These are phyloP conservation scores for Ceriops zippeliana DNA, from an alignment of 345 rosid genomes.

Conservation along the genomic window DNA sequence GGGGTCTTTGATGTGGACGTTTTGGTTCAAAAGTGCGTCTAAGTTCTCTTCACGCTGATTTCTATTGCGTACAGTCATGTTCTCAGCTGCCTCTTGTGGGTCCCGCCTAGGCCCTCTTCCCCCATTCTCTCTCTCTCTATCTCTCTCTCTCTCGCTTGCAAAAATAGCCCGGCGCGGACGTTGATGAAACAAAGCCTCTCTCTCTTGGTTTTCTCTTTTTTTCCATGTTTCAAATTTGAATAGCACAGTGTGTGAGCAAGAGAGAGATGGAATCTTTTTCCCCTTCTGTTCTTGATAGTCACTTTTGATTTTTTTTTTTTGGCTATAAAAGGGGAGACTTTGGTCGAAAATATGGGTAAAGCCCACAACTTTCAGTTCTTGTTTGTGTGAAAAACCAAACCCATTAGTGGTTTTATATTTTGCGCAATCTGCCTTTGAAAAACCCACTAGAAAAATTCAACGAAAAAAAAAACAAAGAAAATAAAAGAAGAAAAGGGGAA, in stretches of 20 bases:
- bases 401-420: neutral
- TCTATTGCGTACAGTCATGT: no score
- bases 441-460: neutral
- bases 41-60: conserved; percentile 49
- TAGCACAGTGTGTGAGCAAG: neutral
- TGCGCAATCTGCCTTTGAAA: neutral
- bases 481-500: neutral
- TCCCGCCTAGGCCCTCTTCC: conserved; percentile 31
- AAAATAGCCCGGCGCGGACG: conserved; percentile 47
- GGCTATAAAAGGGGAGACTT: neutral
- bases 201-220: neutral
- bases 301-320: neutral
- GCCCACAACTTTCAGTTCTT: neutral
- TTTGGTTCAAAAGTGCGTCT: conserved; percentile 48
- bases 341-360: neutral
- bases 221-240: conserved; percentile 1
- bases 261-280: neutral
- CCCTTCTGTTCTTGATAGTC: neutral
- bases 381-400: neutral
- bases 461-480: neutral
- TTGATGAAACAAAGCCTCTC: neutral
- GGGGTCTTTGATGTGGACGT: conserved; percentile 34
- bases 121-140: conserved; percentile 3
- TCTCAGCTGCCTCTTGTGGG: neutral
- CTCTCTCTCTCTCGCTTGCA: conserved; percentile 3